Percentiles rank a stretch among this genome's conserved stretches.
phyloP scores from a whole-genome alignment of 495 filamentous ascomycete genomes.

The Penicillium egyptiacum region DNA sequence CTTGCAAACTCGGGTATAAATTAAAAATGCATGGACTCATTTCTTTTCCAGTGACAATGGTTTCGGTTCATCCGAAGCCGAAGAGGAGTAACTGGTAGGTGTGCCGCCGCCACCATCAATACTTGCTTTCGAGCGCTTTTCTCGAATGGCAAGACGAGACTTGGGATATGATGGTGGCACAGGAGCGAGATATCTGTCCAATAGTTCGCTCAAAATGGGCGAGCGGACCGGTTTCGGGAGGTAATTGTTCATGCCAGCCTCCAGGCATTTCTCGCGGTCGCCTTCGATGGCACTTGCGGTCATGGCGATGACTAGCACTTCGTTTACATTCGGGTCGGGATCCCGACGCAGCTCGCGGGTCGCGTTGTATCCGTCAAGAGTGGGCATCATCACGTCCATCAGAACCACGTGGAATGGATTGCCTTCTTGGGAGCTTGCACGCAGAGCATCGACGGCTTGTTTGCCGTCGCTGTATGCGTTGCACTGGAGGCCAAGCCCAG shows the following conservation, averaged over 20 bases:
- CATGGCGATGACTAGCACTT: conserved; percentile 87
- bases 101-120: conserved; percentile 35
- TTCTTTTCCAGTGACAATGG: conserved; percentile 16
- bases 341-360: conserved; percentile 78
- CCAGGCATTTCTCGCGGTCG: conserved; percentile 87
- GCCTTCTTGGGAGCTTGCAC: conserved; percentile 64
- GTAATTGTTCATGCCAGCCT: conserved; percentile 94
- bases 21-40: conserved; percentile 21
- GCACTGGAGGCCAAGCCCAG: conserved; percentile 75
- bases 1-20: conserved; percentile 27
- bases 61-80: conserved; percentile 36
- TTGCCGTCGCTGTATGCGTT: conserved; percentile 84
- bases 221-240: conserved; percentile 86
- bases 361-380: conserved; percentile 90
- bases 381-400: conserved; percentile 96
- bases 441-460: conserved; percentile 82
- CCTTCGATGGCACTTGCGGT: conserved; percentile 89
- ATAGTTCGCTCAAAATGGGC: conserved; percentile 69
- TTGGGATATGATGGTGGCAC: conserved; percentile 48
- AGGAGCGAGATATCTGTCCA: conserved; percentile 66
- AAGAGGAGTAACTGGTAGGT: conserved; percentile 39
- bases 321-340: conserved; percentile 66
- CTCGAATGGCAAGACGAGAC: conserved; percentile 39
- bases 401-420: conserved; percentile 73
- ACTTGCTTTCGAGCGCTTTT: conserved; percentile 34